Evolutionary conservation across 805 yeast species (phyloP), one percentile per base, ranked within the genome.

Genomic region (Metschnikowia orientalis): DNA sequence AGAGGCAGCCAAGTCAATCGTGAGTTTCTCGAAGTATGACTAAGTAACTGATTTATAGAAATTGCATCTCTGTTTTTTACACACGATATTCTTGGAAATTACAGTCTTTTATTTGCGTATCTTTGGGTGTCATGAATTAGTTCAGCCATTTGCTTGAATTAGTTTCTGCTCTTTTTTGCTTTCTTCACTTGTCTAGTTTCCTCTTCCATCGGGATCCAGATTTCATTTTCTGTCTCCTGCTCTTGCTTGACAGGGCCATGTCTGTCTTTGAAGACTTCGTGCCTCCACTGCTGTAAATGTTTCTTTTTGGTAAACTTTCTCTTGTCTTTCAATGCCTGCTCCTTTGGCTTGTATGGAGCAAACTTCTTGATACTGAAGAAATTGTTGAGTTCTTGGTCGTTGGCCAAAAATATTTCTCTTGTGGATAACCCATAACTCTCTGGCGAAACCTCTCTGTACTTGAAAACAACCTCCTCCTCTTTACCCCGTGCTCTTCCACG

Each of bases 391-490:
- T 81, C 83, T 40, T 73, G 70, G 56, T 92, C 98, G 51, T 85
- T 90, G 9, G 98, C 98, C 38, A 86, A 63, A 34, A 92, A 67
- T 29, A 92, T 92, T 49, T 92, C 98, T 42, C 92, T 71, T 0
- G 92, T 73, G 0, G 84, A 70, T 30, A 92, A 69, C 8, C 97
- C 97, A 61, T 75, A 92, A 7, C 88, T 65, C 51, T 92, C 97
- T 6, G 98, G 97, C 1, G 95, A 88, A 4, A 92, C 97, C 48
- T 88, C 95, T 50, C 97, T 75, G 55, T 92, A 92, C 48, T 78
- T 79, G 71, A 92, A 90, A 34, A 67, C 72, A 10, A 71, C 71
- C 2, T 66, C 68, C 5, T 48, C 48, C 4, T 57, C 69, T 23
- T n/a, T 32, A 16, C 21, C 26, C 6, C 66, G 58, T 18, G 64